phyloP scores from a whole-genome alignment of 2,329 filamentous ascomycete genomes.

The Diaporthe ilicicola region DNA sequence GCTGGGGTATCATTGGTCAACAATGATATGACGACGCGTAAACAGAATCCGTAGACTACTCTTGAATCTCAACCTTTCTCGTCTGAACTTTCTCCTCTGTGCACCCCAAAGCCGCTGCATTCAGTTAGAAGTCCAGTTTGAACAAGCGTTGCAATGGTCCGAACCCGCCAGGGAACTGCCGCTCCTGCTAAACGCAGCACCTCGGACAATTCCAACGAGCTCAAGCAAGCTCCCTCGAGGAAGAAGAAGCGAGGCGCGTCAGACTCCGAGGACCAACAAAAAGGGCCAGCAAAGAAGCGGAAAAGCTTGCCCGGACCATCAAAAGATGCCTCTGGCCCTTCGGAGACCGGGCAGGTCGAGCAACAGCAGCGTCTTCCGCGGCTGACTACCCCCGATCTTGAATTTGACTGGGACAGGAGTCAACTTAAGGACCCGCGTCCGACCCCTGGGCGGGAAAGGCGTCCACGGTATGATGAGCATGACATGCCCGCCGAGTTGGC shows the following conservation, averaged over 20 bases:
- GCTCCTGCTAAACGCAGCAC: background rate
- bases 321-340: background rate
- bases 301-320: background rate
- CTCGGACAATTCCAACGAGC: background rate
- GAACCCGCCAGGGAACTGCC: background rate
- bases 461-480: constrained; percentile 25
- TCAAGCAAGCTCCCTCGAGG: background rate
- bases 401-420: constrained; percentile 39
- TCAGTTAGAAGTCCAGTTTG: too few relatives aligned
- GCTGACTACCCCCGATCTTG: constrained; percentile 38
- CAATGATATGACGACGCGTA: background rate
- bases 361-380: constrained; percentile 22
- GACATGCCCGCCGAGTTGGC: constrained; percentile 33
- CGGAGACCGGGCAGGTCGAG: background rate
- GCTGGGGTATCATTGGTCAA: background rate
- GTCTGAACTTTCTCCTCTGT: too few relatives aligned
- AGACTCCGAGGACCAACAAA: background rate
- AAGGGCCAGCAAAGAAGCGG: background rate
- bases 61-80: background rate
- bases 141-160: background rate
- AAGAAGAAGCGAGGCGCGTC: constrained; percentile 16
- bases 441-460: constrained; percentile 37
- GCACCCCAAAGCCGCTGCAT: background rate
- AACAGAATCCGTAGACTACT: too few relatives aligned
- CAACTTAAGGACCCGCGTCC: constrained; percentile 38